Conservation (phyloP, 2,329 filamentous ascomycete genomes). For the Bipolaris cookei region DNA sequence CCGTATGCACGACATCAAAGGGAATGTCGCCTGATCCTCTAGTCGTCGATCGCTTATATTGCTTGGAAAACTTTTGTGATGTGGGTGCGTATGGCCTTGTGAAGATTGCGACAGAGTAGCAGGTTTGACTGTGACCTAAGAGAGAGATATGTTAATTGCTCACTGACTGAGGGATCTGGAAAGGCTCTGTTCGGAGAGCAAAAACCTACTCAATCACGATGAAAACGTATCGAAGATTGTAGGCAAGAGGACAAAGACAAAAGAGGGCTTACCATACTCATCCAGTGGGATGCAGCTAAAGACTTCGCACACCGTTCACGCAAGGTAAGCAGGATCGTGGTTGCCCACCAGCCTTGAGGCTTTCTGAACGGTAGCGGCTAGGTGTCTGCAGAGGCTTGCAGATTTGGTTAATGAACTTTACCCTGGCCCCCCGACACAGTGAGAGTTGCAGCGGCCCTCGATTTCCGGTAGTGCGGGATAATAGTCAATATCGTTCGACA, state of each 20-base stretch:
- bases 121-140: neutral
- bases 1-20: constrained; percentile 37
- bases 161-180: neutral
- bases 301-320: constrained; percentile 31
- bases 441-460: constrained; percentile 9
- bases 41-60: constrained; percentile 19
- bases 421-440: constrained; percentile 8
- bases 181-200: neutral
- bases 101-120: neutral
- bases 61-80: constrained; percentile 9
- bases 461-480: constrained; percentile 15
- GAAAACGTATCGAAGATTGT: neutral
- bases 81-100: neutral
- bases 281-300: constrained; percentile 22
- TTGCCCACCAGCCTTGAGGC: constrained; percentile 18
- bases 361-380: constrained; percentile 14
- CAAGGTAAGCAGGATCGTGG: constrained; percentile 16
- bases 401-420: constrained; percentile 8
- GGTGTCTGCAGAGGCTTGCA: constrained; percentile 15
- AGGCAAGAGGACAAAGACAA: constrained; percentile 13
- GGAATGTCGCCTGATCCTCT: constrained; percentile 21
- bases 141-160: neutral
- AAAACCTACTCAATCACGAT: neutral
- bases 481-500: constrained; percentile 5
- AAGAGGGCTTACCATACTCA: constrained; percentile 24